A percentile compares a stretch with the other conserved stretches of the same genome.
Evolutionary conservation across 495 filamentous ascomycete species (phyloP).

Genomic region (Aspergillus ostianus): DNA sequence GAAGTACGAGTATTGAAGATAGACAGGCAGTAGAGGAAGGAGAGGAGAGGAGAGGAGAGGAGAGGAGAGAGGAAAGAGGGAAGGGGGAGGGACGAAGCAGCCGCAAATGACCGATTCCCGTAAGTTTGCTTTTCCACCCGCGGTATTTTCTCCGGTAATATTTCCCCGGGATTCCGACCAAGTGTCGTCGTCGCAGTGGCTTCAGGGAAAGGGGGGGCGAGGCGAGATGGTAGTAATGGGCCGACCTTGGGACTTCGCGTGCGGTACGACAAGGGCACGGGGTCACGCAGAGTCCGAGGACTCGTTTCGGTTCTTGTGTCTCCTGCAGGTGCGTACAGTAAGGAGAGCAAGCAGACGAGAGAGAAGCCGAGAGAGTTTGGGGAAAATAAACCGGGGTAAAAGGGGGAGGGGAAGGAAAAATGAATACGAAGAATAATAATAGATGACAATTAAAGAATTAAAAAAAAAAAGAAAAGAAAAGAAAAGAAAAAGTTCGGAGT

Average conservation of each 20-base stretch:
- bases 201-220: constrained; percentile 12
- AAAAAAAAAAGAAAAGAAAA: constrained; percentile 1
- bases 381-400: background rate
- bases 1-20: background rate
- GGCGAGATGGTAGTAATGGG: constrained; percentile 4
- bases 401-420: background rate
- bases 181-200: background rate
- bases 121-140: constrained; percentile 17
- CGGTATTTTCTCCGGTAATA: constrained; percentile 27
- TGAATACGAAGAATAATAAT: background rate
- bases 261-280: constrained; percentile 7
- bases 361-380: background rate
- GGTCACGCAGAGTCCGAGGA: constrained; percentile 4
- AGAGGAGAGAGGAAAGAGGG: constrained; percentile 1
- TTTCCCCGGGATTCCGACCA: constrained; percentile 25
- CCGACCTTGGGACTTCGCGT: constrained; percentile 12
- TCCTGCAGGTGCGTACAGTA: background rate
- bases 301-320: background rate
- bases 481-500: background rate
- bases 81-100: constrained; percentile 18
- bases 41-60: constrained; percentile 1
- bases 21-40: constrained; percentile 2
- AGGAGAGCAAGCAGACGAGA: constrained; percentile 3
- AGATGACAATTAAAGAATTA: constrained; percentile 3
- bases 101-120: constrained; percentile 12